Evolutionary conservation across 176 grass and related monocot species (phyloP), one percentile per base, ranked within the genome.

Genomic region (Ensete glaucum): DNA sequence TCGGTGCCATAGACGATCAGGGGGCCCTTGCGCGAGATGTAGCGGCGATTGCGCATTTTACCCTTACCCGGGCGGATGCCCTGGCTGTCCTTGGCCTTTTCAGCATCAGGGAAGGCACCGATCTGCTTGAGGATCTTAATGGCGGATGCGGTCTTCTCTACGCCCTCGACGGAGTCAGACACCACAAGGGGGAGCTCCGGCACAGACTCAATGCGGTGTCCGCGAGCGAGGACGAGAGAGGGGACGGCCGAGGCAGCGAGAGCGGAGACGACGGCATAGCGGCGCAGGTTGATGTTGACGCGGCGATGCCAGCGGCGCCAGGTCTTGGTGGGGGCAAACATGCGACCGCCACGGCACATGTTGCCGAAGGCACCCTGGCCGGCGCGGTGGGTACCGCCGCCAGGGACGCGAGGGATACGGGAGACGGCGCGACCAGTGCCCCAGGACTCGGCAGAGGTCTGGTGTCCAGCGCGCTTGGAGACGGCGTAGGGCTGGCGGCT

Each of bases 101-200:
- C 73, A 3, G 87, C 87, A 15, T 89, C 90, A 13, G 87, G 54
- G 22, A 77, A 83, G 7, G 87, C 87, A 20, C 90, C 90, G 15
- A 89, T 12, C 69, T 93, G 82, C 81, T 85, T 87, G 34, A 93
- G 82, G 73, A 85, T 79, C 85, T 93, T 93, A 73, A 89, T 62
- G 6, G 90, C 90, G 59, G 88, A 73, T 16, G 90, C 80, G 25
- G 90, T 89, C 87, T 93, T 93, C 90, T 93, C 90, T 9, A 93
- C 76, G 34, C 79, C 80, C 60, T 93, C 90, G 0, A 48, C 77
- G 0, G 90, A 87, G 58, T 89, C 84, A 19, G 90, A 93, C 9
- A 93, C 64, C 26, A 93, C 90, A 1, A 89, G 84, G 25, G 87
- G 90, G 17, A 93, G 59, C 82, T 93, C 90, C 2, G 87, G 87